Percentiles rank a stretch among this genome's conserved stretches.
phyloP scores from a whole-genome alignment of 306 rosid genomes.

The Myrica gale region DNA sequence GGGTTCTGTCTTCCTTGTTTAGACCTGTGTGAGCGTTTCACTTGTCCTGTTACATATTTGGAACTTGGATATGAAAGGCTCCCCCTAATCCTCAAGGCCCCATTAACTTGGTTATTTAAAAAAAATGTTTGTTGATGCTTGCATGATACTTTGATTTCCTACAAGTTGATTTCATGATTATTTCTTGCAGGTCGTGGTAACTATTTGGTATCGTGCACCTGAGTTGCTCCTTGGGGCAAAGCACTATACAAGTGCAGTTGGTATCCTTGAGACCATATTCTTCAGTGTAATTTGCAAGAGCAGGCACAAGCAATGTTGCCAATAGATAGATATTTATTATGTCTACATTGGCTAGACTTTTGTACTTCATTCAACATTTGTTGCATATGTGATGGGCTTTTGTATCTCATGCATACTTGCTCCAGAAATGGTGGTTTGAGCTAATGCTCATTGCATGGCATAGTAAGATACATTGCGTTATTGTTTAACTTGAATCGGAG shows the following conservation, averaged over 20 bases:
- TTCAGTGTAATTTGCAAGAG: slow-evolving; percentile 1
- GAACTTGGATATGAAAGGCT: slow-evolving; percentile 17
- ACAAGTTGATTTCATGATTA: slow-evolving; percentile 16
- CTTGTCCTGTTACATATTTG: slow-evolving; percentile 13
- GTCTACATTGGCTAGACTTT: not conserved
- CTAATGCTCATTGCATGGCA: not conserved
- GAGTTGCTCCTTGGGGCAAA: slow-evolving; percentile 99
- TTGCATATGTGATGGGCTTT: not conserved
- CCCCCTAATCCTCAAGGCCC: slow-evolving; percentile 13
- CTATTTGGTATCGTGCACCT: slow-evolving; percentile 99
- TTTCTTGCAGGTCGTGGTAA: slow-evolving; percentile 84
- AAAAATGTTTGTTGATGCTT: slow-evolving; percentile 6
- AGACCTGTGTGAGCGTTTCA: slow-evolving; percentile 5
- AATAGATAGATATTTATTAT: not conserved
- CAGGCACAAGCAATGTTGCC: not conserved
- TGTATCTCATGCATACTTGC: not conserved
- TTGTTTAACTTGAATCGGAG: not conserved
- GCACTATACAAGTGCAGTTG: slow-evolving; percentile 99
- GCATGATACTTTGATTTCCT: slow-evolving; percentile 25
- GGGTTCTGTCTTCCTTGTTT: slow-evolving; percentile 15
- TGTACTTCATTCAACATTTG: not conserved
- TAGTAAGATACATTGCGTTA: not conserved
- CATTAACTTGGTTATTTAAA: slow-evolving; percentile 16
- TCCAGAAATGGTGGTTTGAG: not conserved
- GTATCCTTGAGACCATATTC: slow-evolving; percentile 49